phyloP scores from a whole-genome alignment of 2,329 filamentous ascomycete species.

The Fusarium sp. region DNA sequence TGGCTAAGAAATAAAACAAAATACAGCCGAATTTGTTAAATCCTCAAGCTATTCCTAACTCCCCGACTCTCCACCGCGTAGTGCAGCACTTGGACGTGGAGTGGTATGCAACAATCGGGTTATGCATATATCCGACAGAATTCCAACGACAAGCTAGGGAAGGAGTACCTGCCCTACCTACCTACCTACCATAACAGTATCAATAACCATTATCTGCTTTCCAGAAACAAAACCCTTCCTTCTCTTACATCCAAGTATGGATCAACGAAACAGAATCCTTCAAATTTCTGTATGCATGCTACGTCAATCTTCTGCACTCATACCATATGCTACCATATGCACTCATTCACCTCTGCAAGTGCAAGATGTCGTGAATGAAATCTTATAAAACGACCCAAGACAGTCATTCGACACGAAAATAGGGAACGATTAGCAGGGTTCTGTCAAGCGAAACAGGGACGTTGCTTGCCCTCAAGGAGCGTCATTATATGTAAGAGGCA shows the following conservation, averaged over 20 bases:
- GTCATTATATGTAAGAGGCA: conserved; percentile 11
- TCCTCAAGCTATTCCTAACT: conserved; percentile 41
- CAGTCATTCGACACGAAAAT: background rate
- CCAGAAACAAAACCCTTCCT: background rate
- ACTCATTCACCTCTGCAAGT: background rate
- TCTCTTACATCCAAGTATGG: background rate
- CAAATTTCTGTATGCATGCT: background rate
- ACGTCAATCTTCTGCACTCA: background rate
- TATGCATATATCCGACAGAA: conserved; percentile 22
- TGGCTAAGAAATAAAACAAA: conserved; percentile 9
- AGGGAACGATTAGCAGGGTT: background rate
- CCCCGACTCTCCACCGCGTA: conserved; percentile 12
- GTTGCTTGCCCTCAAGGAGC: background rate
- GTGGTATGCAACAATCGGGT: conserved; percentile 30
- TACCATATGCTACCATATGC: background rate
- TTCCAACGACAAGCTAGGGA: background rate
- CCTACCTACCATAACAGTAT: background rate
- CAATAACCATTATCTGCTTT: background rate
- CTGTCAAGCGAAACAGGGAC: background rate
- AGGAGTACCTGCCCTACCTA: background rate
- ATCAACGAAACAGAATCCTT: background rate
- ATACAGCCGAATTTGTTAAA: conserved; percentile 4
- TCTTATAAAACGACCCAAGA: background rate
- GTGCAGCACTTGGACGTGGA: conserved; percentile 15
- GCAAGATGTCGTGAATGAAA: conserved; percentile 1